Percentiles rank a stretch among this genome's conserved stretches.
Evolutionary conservation across 108 stramenopile genomes (phyloP).

Genomic region (Phaeodactylum tricornutum): DNA sequence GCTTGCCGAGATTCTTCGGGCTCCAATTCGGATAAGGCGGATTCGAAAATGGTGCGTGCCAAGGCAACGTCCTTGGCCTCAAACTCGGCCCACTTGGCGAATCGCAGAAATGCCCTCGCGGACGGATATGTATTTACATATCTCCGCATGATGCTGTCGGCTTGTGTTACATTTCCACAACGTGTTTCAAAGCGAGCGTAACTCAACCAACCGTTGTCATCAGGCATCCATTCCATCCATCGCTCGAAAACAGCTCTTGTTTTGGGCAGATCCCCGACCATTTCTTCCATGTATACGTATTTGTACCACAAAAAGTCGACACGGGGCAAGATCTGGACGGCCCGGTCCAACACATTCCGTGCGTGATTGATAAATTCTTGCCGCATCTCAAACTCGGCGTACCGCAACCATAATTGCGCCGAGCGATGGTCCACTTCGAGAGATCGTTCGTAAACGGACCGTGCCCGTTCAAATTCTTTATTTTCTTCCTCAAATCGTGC

Average conservation of each 20-base stretch:
- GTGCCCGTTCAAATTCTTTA: slow-evolving; percentile 93
- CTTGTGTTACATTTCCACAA: slow-evolving; percentile 49
- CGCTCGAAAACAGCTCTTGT: slow-evolving; percentile 94
- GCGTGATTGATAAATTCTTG: slow-evolving; percentile 98
- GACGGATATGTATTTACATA: slow-evolving; percentile 92
- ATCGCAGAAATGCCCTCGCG: slow-evolving; percentile 81
- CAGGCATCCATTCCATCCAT: slow-evolving; percentile 99
- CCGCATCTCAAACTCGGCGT: slow-evolving; percentile 98
- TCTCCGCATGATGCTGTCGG: slow-evolving; percentile 72
- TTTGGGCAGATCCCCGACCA: slow-evolving; percentile 89
- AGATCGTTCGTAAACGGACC: slow-evolving; percentile 95
- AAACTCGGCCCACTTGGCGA: slow-evolving; percentile 97
- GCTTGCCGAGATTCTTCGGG: slow-evolving; percentile 79
- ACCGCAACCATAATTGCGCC: slow-evolving; percentile 88
- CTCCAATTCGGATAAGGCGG: slow-evolving; percentile 86
- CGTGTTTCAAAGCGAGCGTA: slow-evolving; percentile 95
- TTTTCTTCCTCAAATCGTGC: slow-evolving; percentile 97
- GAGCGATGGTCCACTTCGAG: slow-evolving; percentile 92
- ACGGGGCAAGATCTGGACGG: slow-evolving; percentile 88
- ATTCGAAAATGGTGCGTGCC: slow-evolving; percentile 91
- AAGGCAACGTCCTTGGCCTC: slow-evolving; percentile 84
- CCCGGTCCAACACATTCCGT: slow-evolving; percentile 96
- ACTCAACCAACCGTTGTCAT: slow-evolving; percentile 92
- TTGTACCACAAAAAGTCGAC: slow-evolving; percentile 99
- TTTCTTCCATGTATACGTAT: slow-evolving; percentile 98